A percentile compares a stretch with the other conserved stretches of the same genome.
Conservation (phyloP, 1,139 yeast genomes). For the Blastobotrys malaysiensis region DNA sequence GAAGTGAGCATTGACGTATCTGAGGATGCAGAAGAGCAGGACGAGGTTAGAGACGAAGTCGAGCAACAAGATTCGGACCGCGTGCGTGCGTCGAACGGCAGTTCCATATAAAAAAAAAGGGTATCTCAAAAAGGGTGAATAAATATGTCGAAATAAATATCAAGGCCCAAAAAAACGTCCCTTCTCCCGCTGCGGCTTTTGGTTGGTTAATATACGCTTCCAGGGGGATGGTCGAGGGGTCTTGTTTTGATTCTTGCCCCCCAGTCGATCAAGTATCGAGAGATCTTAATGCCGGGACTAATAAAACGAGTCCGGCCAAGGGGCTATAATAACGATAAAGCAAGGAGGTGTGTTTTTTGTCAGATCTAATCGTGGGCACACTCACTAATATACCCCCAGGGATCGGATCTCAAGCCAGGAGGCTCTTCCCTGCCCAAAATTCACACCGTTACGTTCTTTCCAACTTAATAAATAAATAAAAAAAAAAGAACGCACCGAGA, state of each 20-base stretch:
- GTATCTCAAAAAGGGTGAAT: neutral
- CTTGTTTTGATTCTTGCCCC: neutral
- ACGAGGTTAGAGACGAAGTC: neutral
- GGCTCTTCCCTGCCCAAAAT: neutral
- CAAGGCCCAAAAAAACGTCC: neutral
- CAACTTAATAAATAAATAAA: constrained; percentile 2
- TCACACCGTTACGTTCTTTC: constrained; percentile 1
- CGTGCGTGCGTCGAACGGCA: neutral
- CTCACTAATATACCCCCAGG: neutral
- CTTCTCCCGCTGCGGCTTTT: neutral
- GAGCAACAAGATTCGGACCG: neutral
- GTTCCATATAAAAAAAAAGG: neutral
- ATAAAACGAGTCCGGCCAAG: neutral
- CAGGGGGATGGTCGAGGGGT: neutral
- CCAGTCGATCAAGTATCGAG: neutral
- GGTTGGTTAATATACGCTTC: neutral
- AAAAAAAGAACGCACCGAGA: neutral
- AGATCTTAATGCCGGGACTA: neutral
- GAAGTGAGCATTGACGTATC: neutral
- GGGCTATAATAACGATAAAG: neutral
- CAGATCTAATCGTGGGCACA: neutral
- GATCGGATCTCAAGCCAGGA: neutral
- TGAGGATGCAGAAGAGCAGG: neutral
- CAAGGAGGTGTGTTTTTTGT: neutral
- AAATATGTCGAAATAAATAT: neutral